phyloP scores from a whole-genome alignment of 1,284 basidiomycete species.

The Sanguinoderma infundibulare region DNA sequence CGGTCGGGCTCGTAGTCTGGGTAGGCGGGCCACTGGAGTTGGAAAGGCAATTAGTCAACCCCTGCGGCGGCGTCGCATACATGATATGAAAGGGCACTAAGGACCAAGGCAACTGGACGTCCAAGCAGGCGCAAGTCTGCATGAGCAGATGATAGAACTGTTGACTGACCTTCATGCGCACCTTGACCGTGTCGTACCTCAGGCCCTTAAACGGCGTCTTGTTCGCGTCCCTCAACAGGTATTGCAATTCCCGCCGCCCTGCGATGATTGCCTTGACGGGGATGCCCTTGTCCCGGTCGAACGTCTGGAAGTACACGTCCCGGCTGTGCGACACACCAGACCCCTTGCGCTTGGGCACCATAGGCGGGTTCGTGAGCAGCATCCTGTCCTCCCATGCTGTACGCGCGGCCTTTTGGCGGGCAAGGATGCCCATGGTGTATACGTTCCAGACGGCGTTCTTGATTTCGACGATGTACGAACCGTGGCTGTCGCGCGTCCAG shows the following conservation, averaged over 20 bases:
- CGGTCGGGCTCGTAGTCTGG: conserved; percentile 14
- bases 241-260: conserved; percentile 15
- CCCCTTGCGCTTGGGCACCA: neutral
- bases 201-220: conserved; percentile 9
- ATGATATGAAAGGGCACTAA: no score
- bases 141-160: no score
- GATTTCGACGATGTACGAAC: neutral
- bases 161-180: conserved; percentile 19
- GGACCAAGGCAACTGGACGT: neutral
- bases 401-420: conserved; percentile 1
- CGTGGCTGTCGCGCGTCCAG: conserved; percentile 5
- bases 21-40: conserved; percentile 21
- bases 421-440: neutral
- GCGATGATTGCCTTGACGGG: conserved; percentile 14
- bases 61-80: neutral
- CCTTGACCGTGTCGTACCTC: conserved; percentile 15
- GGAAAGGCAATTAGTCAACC: neutral
- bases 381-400: conserved; percentile 9
- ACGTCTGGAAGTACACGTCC: conserved; percentile 13
- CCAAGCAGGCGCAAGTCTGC: neutral
- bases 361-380: conserved; percentile 9
- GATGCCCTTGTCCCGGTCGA: conserved; percentile 10
- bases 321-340: neutral
- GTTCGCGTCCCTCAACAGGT: conserved; percentile 9
- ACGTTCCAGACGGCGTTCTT: neutral